Evolutionary conservation across 2,329 filamentous ascomycete species (phyloP).

Genomic region (Fusarium falciforme): DNA sequence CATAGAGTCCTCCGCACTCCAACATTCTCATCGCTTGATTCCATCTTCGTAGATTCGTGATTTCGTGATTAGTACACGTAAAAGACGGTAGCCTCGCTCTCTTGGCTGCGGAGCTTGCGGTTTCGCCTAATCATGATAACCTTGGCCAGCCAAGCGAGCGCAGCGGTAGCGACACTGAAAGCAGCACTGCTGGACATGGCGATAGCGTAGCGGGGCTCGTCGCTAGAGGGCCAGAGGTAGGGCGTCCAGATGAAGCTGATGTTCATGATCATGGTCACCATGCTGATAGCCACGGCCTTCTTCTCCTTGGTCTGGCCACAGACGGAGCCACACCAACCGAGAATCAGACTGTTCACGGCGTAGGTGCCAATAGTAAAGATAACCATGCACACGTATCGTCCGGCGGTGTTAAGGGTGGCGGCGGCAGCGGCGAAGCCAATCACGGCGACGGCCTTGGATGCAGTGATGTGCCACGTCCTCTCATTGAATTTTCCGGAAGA

Average conservation of each 20-base stretch:
- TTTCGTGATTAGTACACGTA: conserved; percentile 44
- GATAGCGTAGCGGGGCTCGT: conserved; percentile 36
- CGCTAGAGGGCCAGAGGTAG: conserved; percentile 40
- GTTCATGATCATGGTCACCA: conserved; percentile 44
- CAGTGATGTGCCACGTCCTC: conserved; percentile 60
- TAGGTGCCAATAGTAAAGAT: conserved; percentile 55
- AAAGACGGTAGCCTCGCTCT: conserved; percentile 43
- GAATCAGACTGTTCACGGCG: conserved; percentile 58
- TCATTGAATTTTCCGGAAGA: conserved; percentile 60
- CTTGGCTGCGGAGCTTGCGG: conserved; percentile 45
- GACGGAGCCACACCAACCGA: conserved; percentile 57
- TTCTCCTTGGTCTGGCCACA: conserved; percentile 62
- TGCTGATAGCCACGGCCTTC: conserved; percentile 57
- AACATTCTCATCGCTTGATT: background rate
- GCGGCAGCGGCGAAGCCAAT: conserved; percentile 38
- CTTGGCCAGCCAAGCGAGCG: conserved; percentile 54
- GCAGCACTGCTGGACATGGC: conserved; percentile 39
- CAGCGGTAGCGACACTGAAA: conserved; percentile 51
- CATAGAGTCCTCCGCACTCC: background rate
- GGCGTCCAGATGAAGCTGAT: conserved; percentile 44
- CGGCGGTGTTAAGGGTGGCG: conserved; percentile 39
- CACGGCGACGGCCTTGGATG: conserved; percentile 55
- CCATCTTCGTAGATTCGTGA: background rate
- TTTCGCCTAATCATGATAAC: conserved; percentile 51
- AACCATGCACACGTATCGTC: conserved; percentile 48